A percentile compares a stretch with the other conserved stretches of the same genome.
These are phyloP conservation scores for Komagataella kurtzmanii DNA, from an alignment of 805 yeast species.

Conservation along the genomic window DNA sequence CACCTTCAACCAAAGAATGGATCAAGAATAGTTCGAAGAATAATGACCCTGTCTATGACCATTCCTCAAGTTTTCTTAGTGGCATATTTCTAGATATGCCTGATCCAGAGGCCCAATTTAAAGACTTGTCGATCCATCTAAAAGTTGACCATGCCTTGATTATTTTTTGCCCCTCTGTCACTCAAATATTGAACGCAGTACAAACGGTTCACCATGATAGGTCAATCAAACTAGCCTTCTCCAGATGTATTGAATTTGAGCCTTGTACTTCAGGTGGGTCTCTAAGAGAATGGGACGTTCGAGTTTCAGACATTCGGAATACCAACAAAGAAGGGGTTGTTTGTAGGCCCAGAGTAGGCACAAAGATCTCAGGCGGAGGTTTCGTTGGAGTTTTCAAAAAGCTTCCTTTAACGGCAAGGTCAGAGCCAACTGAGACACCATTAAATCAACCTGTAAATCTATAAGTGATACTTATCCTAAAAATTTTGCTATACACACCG, in stretches of 20 bases:
- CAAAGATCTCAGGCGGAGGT: conserved; percentile 35
- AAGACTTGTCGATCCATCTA: conserved; percentile 18
- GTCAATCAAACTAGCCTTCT: conserved; percentile 20
- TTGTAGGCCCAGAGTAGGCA: conserved; percentile 37
- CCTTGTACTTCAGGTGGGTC: conserved; percentile 36
- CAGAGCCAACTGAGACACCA: neutral
- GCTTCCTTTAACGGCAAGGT: conserved; percentile 10
- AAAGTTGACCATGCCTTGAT: conserved; percentile 28
- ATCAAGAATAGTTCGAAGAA: conserved; percentile 3
- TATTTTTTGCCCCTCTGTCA: conserved; percentile 33
- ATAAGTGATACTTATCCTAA: neutral
- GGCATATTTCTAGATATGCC: conserved; percentile 38
- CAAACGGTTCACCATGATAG: conserved; percentile 15
- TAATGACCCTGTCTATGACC: conserved; percentile 4
- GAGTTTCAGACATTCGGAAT: conserved; percentile 23
- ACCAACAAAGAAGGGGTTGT: conserved; percentile 26
- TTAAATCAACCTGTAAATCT: too few relatives aligned
- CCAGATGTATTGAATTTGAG: conserved; percentile 24
- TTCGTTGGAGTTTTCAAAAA: conserved; percentile 31
- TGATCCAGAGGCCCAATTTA: conserved; percentile 21
- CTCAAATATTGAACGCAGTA: conserved; percentile 30
- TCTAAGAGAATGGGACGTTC: conserved; percentile 35
- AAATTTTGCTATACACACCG: neutral
- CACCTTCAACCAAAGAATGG: conserved; percentile 13
- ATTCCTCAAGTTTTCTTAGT: conserved; percentile 17